phyloP scores from a whole-genome alignment of 345 rosid species.

The Ceriops tagal region DNA sequence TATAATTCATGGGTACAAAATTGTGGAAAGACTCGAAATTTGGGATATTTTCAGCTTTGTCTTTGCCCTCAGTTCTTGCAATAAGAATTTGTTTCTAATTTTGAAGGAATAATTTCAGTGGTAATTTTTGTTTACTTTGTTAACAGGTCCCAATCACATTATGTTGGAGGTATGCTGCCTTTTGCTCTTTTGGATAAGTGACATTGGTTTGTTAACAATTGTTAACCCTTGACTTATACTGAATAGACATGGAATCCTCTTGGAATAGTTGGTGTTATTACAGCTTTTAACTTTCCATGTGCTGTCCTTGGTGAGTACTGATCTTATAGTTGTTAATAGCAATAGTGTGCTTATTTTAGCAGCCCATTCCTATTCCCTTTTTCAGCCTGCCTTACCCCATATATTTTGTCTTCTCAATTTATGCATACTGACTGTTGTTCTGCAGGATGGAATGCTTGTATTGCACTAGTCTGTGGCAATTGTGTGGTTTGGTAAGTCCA shows the following conservation, averaged over 20 bases:
- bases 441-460: constrained; percentile 98
- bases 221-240: constrained; percentile 20
- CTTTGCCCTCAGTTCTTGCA: not conserved
- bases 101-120: constrained; percentile 4
- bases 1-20: not conserved
- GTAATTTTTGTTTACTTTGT: constrained; percentile 21
- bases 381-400: not conserved
- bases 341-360: not conserved
- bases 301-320: constrained; percentile 86
- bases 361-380: not conserved
- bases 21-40: not conserved
- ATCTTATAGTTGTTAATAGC: not conserved
- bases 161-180: constrained; percentile 76
- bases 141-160: constrained; percentile 90
- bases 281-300: constrained; percentile 95
- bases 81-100: not conserved
- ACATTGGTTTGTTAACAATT: not conserved
- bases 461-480: constrained; percentile 94
- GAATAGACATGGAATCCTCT: constrained; percentile 96
- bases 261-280: constrained; percentile 93
- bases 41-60: constrained; percentile 1
- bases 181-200: constrained; percentile 5
- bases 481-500: constrained; percentile 86
- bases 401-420: constrained; percentile 8
- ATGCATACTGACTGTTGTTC: constrained; percentile 5